Percentiles rank a stretch among this genome's conserved stretches.
Conservation (phyloP, 2,329 filamentous ascomycete genomes). For the Arthrobotrys sinensis region DNA sequence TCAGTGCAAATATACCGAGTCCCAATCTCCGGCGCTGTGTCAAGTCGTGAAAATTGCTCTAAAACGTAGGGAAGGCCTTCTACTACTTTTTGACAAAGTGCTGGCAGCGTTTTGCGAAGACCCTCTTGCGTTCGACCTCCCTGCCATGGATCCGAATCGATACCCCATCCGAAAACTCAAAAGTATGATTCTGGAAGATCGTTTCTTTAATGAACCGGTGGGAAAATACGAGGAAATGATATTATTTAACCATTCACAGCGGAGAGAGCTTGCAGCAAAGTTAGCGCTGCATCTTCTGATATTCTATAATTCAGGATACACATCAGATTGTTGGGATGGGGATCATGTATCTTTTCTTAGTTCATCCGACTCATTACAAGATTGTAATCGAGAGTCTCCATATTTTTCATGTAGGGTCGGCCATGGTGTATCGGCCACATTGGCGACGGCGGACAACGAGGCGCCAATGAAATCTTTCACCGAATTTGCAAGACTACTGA, state of each 20-base stretch:
- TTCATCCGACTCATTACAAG: neutral
- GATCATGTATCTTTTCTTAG: slow-evolving; percentile 2
- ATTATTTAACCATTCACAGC: slow-evolving; percentile 6
- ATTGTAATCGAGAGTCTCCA: slow-evolving; percentile 4
- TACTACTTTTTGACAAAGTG: neutral
- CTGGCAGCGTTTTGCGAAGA: neutral
- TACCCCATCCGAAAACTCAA: slow-evolving; percentile 1
- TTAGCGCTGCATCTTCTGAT: slow-evolving; percentile 7
- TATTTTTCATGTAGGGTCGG: neutral
- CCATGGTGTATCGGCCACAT: neutral
- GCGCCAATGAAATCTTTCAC: neutral
- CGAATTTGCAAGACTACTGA: slow-evolving; percentile 4
- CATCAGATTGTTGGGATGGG: neutral
- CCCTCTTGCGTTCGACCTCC: neutral
- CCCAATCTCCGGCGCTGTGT: neutral
- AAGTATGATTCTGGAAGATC: neutral
- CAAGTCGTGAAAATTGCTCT: neutral
- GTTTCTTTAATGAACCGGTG: neutral
- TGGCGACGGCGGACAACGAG: neutral
- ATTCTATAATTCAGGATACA: neutral
- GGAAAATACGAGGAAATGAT: neutral
- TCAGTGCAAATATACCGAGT: neutral
- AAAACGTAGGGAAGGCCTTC: neutral
- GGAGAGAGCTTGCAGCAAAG: slow-evolving; percentile 17
- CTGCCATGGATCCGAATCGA: neutral